phyloP scores from a whole-genome alignment of 306 rosid genomes.

The Rosa lucieae region DNA sequence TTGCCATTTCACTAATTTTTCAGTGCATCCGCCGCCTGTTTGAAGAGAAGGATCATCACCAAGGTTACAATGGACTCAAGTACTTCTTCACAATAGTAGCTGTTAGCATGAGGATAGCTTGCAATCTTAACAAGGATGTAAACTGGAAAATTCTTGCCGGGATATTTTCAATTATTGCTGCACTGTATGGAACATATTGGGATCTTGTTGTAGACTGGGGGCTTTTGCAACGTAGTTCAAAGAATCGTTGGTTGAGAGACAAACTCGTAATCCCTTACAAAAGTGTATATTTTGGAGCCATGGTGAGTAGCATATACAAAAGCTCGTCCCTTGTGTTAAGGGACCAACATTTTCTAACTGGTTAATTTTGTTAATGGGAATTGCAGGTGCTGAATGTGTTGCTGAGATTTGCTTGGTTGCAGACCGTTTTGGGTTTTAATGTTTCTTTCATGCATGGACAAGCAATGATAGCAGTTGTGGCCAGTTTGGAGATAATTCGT shows the following conservation, averaged over 20 bases:
- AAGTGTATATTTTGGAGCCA: slow-evolving; percentile 55
- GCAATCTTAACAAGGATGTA: slow-evolving; percentile 26
- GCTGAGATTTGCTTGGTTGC: slow-evolving; percentile 76
- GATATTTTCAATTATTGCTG: slow-evolving; percentile 48
- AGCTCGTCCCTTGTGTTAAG: not conserved
- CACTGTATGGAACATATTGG: slow-evolving; percentile 58
- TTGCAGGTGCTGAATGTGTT: slow-evolving; percentile 60
- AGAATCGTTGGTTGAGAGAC: slow-evolving; percentile 69
- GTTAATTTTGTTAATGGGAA: not conserved
- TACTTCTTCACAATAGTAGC: slow-evolving; percentile 62
- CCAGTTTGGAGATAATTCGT: slow-evolving; percentile 65
- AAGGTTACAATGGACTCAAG: slow-evolving; percentile 60
- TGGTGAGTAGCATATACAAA: slow-evolving; percentile 34
- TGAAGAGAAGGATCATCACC: slow-evolving; percentile 63
- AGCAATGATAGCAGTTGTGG: slow-evolving; percentile 41
- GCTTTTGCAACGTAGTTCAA: slow-evolving; percentile 53
- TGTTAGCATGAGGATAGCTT: slow-evolving; percentile 54
- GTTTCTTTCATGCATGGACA: slow-evolving; percentile 43
- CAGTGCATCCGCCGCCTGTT: slow-evolving; percentile 60
- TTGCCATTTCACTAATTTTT: not conserved
- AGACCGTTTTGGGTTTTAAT: slow-evolving; percentile 46
- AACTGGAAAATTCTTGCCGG: slow-evolving; percentile 45
- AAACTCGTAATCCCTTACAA: slow-evolving; percentile 54
- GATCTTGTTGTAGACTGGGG: slow-evolving; percentile 75
- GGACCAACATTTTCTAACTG: not conserved